A percentile compares a stretch with the other conserved stretches of the same genome.
Conservation (phyloP, 2,329 filamentous ascomycete genomes). For the Herpomyces periplanetae region DNA sequence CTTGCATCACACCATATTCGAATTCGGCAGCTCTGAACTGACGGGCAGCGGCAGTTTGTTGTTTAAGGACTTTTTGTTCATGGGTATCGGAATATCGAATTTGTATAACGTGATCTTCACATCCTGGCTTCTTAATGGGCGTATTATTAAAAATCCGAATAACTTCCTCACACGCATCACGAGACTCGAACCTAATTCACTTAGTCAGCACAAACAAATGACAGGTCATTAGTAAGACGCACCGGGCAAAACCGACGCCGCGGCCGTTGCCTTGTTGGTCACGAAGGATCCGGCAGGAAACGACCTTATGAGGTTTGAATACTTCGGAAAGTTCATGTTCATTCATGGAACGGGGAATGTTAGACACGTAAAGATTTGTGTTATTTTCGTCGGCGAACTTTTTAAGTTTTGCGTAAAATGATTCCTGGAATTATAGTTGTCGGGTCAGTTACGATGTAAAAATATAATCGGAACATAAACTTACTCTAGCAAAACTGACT, state of each 20-base stretch:
- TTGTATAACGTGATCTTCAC: constrained; percentile 44
- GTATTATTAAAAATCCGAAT: constrained; percentile 49
- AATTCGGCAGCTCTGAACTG: constrained; percentile 92
- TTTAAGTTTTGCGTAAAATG: constrained; percentile 90
- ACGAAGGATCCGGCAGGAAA: constrained; percentile 77
- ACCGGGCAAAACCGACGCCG: constrained; percentile 90
- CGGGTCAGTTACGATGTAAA: constrained; percentile 1
- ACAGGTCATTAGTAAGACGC: constrained; percentile 6
- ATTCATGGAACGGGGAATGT: constrained; percentile 60
- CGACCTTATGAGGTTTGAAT: constrained; percentile 39
- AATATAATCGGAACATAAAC: constrained; percentile 5
- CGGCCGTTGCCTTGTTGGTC: constrained; percentile 71
- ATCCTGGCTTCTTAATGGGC: constrained; percentile 16
- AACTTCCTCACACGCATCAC: constrained; percentile 59
- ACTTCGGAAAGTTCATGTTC: constrained; percentile 48
- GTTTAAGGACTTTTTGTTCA: constrained; percentile 81
- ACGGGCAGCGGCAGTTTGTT: constrained; percentile 68
- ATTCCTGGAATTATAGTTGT: constrained; percentile 21
- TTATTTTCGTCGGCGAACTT: constrained; percentile 59
- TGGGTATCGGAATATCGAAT: constrained; percentile 91
- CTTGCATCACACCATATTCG: no score
- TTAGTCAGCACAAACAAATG: constrained; percentile 3
- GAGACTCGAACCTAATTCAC: constrained; percentile 32
- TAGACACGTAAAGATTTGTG: constrained; percentile 91
- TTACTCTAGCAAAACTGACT: constrained; percentile 70